Evolutionary conservation across 2,329 filamentous ascomycete genomes (phyloP), one percentile per base, ranked within the genome.

Genomic region (Davidsoniella neocaledoniae): DNA sequence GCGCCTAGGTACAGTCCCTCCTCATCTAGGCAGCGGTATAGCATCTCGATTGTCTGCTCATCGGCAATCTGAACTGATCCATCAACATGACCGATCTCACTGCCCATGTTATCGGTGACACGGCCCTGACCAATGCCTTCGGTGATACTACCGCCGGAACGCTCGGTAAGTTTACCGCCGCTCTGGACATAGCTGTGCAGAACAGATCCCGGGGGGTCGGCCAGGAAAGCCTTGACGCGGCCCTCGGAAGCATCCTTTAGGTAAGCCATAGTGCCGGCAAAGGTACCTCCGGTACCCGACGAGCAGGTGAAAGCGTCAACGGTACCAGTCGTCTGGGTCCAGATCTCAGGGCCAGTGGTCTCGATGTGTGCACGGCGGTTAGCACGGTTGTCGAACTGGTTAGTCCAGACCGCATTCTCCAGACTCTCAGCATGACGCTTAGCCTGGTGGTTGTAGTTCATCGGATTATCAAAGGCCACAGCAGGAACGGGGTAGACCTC

Each of bases 361-460:
- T 95, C 90, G 58, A 96, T 82, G 63, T 98, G 91, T 44, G 91
- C 91, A 60, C 84, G 80, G 48, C 91, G 76, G 67, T 98, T 98
- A 48, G 91, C 91, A 48, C 74, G 79, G 69, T 98, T 98, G 64
- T 98, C 91, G 67, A 98, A 98, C 68, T 98, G 91, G 67, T 98
- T 93, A 42, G 91, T 98, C 91, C 91, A 98, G 12, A 96, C 88
- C 7, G 90, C 87, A 59, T 91, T 91, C 14, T 86, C 81, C 45
- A 93, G 67, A 2, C 72, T 65, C 63, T 91, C 87, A n/a, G 91
- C 91, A 66, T 96, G 90, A 40, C 90, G 72, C 53, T 75, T 76
- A 4, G 91, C 91, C 70, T 94, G 90, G 68, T 96, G 90, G 68
- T 98, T 98, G 73, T 96, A 98, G 68, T 98, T 98, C 42, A 87